Evolutionary conservation across 164 flowering plant genomes (phyloP), one percentile per base, ranked within the genome.

Genomic region (Liquidambar formosana): DNA sequence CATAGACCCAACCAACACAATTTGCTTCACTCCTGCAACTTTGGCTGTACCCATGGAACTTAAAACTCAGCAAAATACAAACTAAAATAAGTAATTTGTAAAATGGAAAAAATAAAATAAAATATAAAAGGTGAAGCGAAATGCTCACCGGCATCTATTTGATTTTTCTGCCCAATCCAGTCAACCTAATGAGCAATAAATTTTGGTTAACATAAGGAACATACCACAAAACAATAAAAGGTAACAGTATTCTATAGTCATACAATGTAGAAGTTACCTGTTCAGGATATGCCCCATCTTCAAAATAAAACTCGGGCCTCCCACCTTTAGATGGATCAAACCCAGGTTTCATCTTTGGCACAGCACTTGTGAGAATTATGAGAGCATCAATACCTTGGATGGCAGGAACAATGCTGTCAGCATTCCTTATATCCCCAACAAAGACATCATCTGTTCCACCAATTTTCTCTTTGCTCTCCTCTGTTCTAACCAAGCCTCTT

Each of bases 121-220:
- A n/a, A n/a, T n/a, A n/a, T n/a, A n/a, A n/a, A n/a, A n/a, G 18
- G 28, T 52, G 46, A 28, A 51, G 61, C 53, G n/a, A 57, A 60
- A 43, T 49, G 9, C 79, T 75, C 57, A 93, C 98, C 99, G 59
- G 95, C 95, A 87, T 96, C 98, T 41, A 93, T 96, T 77, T 96
- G 99, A 81, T 96, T 96, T 77, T 90, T 96, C 78, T 96, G 99
- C 61, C 99, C 99, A 74, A 91, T 84, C 99, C 99, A 93, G 52
- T 96, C 99, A 76, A 96, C 98, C 98, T 96, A 76, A 45, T 12
- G 76, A 15, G 21, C 26, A 19, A 19, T 28, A 52, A n/a, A 23
- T 8, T 1, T 46, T 33, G 53, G 65, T 66, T 23, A 78, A 41
- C 41, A 13, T 3, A 43, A 60, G 18, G 26, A 62, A 12, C 9